These are phyloP conservation scores for Psilocybe subaeruginosa DNA, from an alignment of 768 basidiomycete genomes.

Conservation along the genomic window DNA sequence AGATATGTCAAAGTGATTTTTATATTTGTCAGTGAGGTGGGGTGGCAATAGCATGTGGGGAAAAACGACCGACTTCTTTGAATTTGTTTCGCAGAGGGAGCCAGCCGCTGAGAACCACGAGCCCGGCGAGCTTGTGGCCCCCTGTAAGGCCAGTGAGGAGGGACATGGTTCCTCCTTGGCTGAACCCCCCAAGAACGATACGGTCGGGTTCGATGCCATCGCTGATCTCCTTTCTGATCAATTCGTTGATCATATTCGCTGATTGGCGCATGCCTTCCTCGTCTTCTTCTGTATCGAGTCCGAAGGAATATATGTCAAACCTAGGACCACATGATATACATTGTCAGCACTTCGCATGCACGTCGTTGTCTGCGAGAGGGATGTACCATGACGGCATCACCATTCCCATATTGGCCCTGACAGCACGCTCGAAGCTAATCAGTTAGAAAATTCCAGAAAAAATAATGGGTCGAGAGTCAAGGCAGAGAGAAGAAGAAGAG, in stretches of 20 bases:
- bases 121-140: slow-evolving; percentile 69
- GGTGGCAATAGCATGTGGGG: slow-evolving; percentile 7
- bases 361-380: slow-evolving; percentile 3
- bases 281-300: slow-evolving; percentile 68
- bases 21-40: background rate
- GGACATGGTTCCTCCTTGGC: slow-evolving; percentile 81
- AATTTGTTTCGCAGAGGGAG: slow-evolving; percentile 69
- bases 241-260: slow-evolving; percentile 58
- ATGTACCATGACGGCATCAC: slow-evolving; percentile 76
- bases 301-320: slow-evolving; percentile 80
- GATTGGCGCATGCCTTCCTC: slow-evolving; percentile 75
- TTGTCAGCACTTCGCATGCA: slow-evolving; percentile 9
- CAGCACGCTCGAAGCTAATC: slow-evolving; percentile 54
- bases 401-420: slow-evolving; percentile 78
- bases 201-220: slow-evolving; percentile 67
- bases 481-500: slow-evolving; percentile 4
- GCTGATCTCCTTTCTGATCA: slow-evolving; percentile 73
- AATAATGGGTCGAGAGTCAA: slow-evolving; percentile 1
- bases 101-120: slow-evolving; percentile 81
- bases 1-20: background rate
- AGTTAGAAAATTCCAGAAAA: slow-evolving; percentile 8
- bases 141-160: slow-evolving; percentile 74
- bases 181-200: slow-evolving; percentile 88
- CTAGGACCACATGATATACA: slow-evolving; percentile 34
- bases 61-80: slow-evolving; percentile 50